Evolutionary conservation across 1,284 basidiomycete genomes (phyloP).

Genomic region (Pterulicium gracile): DNA sequence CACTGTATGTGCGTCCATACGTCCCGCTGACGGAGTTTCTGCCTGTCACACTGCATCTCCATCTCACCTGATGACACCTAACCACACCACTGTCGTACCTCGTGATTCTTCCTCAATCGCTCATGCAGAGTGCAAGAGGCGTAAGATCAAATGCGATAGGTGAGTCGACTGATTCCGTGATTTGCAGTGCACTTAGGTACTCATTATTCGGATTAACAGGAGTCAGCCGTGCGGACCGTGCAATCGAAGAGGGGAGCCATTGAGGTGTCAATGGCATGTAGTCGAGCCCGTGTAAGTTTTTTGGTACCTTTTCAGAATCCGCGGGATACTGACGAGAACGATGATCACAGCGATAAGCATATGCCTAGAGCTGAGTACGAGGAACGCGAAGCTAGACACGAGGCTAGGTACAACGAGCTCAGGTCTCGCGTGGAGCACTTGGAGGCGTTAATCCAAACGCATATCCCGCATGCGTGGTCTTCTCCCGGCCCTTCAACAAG

Average conservation of each 20-base stretch:
- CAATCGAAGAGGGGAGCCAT: conserved; percentile 38
- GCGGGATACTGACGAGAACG: conserved; percentile 5
- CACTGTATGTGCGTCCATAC: too few relatives aligned
- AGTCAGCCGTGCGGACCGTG: conserved; percentile 48
- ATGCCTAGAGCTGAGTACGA: conserved; percentile 43
- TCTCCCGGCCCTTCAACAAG: background rate
- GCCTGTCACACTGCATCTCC: background rate
- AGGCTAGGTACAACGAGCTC: conserved; percentile 40
- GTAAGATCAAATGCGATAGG: conserved; percentile 56
- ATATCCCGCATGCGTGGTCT: background rate
- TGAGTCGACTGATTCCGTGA: conserved; percentile 16
- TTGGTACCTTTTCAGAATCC: conserved; percentile 10
- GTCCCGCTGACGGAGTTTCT: background rate
- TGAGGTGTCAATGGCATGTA: conserved; percentile 46
- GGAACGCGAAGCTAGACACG: conserved; percentile 28
- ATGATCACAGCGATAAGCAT: conserved; percentile 38
- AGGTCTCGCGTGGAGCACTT: conserved; percentile 27
- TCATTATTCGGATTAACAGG: conserved; percentile 18
- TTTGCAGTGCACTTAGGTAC: conserved; percentile 11
- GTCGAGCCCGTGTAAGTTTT: conserved; percentile 38
- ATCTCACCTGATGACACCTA: too few relatives aligned
- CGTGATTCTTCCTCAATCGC: background rate
- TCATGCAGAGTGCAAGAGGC: conserved; percentile 40
- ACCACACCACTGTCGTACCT: too few relatives aligned
- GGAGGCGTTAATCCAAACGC: conserved; percentile 19